Percentiles rank a stretch among this genome's conserved stretches.
phyloP scores from a whole-genome alignment of 306 rosid genomes.

The Heteromeles arbutifolia region DNA sequence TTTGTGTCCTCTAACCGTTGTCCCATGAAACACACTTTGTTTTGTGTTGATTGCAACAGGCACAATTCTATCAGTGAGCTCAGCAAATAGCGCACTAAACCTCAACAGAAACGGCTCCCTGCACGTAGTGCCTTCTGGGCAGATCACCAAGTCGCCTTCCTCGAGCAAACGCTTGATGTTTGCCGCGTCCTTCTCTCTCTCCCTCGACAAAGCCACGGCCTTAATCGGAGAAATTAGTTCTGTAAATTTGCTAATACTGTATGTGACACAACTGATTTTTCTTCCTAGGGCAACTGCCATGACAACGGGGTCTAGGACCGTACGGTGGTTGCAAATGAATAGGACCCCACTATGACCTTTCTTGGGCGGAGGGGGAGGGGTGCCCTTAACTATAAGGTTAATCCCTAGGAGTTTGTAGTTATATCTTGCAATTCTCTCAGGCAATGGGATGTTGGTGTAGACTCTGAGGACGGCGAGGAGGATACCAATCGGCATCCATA shows the following conservation, averaged over 20 bases:
- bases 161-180: constrained; percentile 60
- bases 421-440: constrained; percentile 62
- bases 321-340: constrained; percentile 80
- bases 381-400: constrained; percentile 59
- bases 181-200: constrained; percentile 75
- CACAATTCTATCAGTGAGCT: constrained; percentile 71
- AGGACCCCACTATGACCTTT: constrained; percentile 73
- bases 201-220: constrained; percentile 77
- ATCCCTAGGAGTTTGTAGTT: constrained; percentile 72
- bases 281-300: constrained; percentile 68
- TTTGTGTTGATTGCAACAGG: constrained; percentile 87
- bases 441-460: constrained; percentile 69
- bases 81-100: constrained; percentile 90
- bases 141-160: constrained; percentile 86
- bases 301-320: constrained; percentile 79
- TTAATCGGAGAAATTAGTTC: constrained; percentile 83
- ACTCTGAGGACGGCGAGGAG: constrained; percentile 68
- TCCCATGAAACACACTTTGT: constrained; percentile 78
- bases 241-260: constrained; percentile 78
- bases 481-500: constrained; percentile 83
- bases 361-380: constrained; percentile 74
- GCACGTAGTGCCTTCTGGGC: constrained; percentile 93
- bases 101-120: constrained; percentile 74
- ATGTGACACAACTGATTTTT: constrained; percentile 88
- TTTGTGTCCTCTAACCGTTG: constrained; percentile 64